phyloP scores from a whole-genome alignment of 2,329 filamentous ascomycete species.

The Penicillium digitatum region DNA sequence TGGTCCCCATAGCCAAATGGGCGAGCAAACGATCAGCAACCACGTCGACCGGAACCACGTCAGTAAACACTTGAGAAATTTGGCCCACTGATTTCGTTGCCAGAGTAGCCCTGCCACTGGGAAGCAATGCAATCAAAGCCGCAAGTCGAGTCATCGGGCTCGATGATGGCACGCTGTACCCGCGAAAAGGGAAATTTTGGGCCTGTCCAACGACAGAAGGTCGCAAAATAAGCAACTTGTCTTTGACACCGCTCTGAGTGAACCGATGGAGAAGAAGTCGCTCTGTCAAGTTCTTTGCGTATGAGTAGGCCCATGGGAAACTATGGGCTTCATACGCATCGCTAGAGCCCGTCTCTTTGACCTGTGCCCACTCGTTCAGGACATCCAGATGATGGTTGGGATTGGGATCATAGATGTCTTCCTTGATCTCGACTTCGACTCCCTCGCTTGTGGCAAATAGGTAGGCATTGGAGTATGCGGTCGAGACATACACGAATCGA shows the following conservation, averaged over 20 bases:
- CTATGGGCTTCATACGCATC: slow-evolving; percentile 25
- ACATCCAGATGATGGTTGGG: not conserved
- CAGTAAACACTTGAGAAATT: not conserved
- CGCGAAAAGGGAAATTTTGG: not conserved
- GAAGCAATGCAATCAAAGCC: not conserved
- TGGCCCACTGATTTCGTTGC: not conserved
- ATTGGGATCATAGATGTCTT: not conserved
- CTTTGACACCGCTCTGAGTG: not conserved
- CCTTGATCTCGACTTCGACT: not conserved
- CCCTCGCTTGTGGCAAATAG: not conserved
- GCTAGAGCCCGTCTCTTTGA: slow-evolving; percentile 18
- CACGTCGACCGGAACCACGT: not conserved
- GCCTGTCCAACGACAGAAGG: not conserved
- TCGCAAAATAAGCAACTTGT: not conserved
- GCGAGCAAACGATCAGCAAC: not conserved
- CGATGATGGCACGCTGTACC: not conserved
- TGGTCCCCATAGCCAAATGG: not conserved
- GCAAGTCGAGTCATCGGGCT: not conserved
- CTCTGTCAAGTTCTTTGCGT: not conserved
- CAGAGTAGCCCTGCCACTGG: not conserved
- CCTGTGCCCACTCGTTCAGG: not conserved
- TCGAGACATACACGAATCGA: not conserved
- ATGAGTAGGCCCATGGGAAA: not conserved
- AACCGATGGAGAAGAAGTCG: not conserved
- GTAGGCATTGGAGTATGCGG: not conserved